Evolutionary conservation across 257 asterid species (phyloP).

Genomic region (Solanum gracilifrons): DNA sequence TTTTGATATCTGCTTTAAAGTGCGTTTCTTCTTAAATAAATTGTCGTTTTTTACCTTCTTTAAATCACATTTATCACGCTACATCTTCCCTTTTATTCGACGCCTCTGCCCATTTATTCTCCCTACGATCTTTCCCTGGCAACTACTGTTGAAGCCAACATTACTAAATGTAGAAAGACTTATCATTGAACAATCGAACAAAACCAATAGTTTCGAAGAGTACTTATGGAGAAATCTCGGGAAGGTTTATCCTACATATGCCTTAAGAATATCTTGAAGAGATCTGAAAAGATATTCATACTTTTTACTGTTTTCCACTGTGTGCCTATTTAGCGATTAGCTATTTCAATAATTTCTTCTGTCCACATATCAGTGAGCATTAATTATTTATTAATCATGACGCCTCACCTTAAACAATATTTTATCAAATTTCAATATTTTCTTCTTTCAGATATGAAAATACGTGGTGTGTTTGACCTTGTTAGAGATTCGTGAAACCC

Average conservation of each 20-base stretch:
- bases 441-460: neutral
- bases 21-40: no score
- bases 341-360: neutral
- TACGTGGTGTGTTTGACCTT: no score
- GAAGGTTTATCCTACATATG: neutral
- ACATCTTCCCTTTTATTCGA: no score
- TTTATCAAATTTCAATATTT: neutral
- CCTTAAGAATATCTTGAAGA: neutral
- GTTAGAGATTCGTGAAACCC: neutral
- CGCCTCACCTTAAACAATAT: neutral
- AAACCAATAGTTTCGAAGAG: neutral
- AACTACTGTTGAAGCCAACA: neutral
- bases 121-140: no score
- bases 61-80: neutral
- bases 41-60: no score
- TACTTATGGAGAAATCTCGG: neutral
- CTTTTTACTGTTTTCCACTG: no score
- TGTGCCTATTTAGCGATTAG: neutral
- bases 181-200: neutral
- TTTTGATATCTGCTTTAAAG: no score
- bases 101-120: no score
- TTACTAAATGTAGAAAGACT: neutral
- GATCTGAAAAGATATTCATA: neutral
- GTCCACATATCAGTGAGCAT: neutral
- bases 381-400: neutral